Percentiles rank a stretch among this genome's conserved stretches.
phyloP scores from a whole-genome alignment of 2,329 filamentous ascomycete genomes.

The Cladobotryum protrusum region DNA sequence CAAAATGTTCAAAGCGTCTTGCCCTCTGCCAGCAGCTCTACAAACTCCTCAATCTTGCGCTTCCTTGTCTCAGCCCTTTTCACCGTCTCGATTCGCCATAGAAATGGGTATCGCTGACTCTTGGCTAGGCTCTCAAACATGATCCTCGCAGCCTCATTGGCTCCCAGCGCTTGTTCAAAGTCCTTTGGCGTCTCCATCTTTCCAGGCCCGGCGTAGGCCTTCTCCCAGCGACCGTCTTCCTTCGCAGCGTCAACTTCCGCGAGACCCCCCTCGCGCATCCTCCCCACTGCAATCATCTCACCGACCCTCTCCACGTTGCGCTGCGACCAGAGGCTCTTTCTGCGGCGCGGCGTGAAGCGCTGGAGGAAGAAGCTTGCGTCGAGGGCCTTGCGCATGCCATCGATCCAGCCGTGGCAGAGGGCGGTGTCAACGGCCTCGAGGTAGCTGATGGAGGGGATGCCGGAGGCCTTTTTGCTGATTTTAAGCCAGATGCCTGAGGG shows the following conservation, averaged over 20 bases:
- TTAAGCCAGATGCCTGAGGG: constrained; percentile 40
- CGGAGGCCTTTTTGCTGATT: constrained; percentile 41
- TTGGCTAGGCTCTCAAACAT: constrained; percentile 40
- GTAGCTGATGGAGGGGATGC: constrained; percentile 39
- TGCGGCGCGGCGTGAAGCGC: constrained; percentile 52
- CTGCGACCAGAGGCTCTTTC: constrained; percentile 52
- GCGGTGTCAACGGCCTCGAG: constrained; percentile 49
- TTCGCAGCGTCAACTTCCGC: constrained; percentile 49
- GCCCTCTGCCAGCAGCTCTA: constrained; percentile 31
- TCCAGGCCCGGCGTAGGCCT: constrained; percentile 47
- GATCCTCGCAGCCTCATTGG: constrained; percentile 26
- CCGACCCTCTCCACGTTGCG: constrained; percentile 51
- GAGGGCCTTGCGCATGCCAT: constrained; percentile 43
- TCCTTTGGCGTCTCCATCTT: constrained; percentile 42
- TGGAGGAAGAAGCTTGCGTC: constrained; percentile 46
- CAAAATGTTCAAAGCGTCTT: constrained; percentile 21
- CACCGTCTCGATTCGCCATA: constrained; percentile 40
- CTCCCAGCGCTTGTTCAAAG: constrained; percentile 38
- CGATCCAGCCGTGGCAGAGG: constrained; percentile 58
- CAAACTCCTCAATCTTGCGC: constrained; percentile 35
- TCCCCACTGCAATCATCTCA: constrained; percentile 36
- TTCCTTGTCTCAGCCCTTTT: constrained; percentile 25
- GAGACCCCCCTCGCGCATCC: constrained; percentile 43
- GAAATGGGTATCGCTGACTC: constrained; percentile 39
- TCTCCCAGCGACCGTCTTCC: constrained; percentile 51